Percentiles rank a stretch among this genome's conserved stretches.
Evolutionary conservation across 371 early-diverging fungal genomes (phyloP).

Genomic region (Mucor piriformis): DNA sequence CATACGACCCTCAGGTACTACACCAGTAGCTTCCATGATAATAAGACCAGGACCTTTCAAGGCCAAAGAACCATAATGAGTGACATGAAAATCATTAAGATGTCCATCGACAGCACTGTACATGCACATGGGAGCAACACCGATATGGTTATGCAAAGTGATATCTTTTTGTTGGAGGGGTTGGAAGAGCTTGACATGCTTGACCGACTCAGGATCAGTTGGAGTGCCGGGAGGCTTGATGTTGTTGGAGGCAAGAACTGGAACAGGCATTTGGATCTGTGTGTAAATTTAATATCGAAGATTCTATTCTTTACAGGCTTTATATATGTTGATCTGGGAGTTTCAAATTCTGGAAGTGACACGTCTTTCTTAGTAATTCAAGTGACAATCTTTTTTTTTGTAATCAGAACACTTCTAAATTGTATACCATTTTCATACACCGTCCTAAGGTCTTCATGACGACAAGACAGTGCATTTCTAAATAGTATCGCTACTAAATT

Average conservation of each 20-base stretch:
- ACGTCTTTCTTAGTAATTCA: too few species aligned
- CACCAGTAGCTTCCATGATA: conserved; percentile 81
- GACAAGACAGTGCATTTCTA: too few species aligned
- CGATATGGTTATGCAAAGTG: conserved; percentile 73
- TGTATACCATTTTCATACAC: too few species aligned
- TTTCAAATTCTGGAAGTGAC: background rate
- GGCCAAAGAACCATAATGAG: conserved; percentile 76
- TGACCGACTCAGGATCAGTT: conserved; percentile 11
- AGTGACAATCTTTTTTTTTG: too few species aligned
- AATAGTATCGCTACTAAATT: too few species aligned
- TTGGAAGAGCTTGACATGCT: conserved; percentile 55
- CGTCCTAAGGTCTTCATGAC: too few species aligned
- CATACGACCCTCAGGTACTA: conserved; percentile 68
- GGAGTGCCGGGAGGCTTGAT: conserved; percentile 25
- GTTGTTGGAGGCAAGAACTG: conserved; percentile 1
- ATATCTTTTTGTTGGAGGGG: conserved; percentile 57
- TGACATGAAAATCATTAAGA: conserved; percentile 57
- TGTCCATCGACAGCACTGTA: conserved; percentile 34
- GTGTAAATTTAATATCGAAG: too few species aligned
- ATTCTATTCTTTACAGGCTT: too few species aligned
- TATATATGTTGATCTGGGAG: too few species aligned
- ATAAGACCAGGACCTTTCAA: conserved; percentile 74
- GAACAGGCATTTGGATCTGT: conserved; percentile 12
- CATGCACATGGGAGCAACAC: conserved; percentile 83
- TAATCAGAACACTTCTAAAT: too few species aligned